These are phyloP conservation scores for Laguncularia racemosa DNA, from an alignment of 345 rosid species.

Conservation along the genomic window DNA sequence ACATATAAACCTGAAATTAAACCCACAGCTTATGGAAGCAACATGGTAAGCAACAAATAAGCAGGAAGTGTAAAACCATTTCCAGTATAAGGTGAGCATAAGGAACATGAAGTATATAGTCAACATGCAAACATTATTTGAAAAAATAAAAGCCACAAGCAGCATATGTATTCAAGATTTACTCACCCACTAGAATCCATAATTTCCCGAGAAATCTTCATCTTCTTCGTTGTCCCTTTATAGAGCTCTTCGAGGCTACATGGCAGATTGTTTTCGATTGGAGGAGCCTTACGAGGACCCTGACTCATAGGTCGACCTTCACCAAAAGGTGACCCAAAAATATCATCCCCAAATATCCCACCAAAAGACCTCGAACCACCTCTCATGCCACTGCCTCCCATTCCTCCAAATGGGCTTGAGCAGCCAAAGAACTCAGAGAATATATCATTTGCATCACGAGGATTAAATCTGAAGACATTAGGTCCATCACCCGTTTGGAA, in stretches of 20 bases:
- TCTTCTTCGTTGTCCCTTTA: constrained; percentile 66
- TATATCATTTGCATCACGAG: constrained; percentile 65
- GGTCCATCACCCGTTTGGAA: constrained; percentile 70
- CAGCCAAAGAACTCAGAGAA: constrained; percentile 67
- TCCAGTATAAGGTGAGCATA: no score
- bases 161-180: not conserved
- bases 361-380: constrained; percentile 36
- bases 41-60: no score
- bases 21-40: no score
- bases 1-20: no score
- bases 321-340: constrained; percentile 38
- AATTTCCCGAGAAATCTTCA: constrained; percentile 82
- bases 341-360: constrained; percentile 59
- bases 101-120: not conserved
- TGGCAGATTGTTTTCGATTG: constrained; percentile 48
- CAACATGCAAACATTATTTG: not conserved
- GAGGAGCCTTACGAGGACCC: constrained; percentile 42
- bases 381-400: constrained; percentile 29
- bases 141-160: not conserved
- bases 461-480: constrained; percentile 50
- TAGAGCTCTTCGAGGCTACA: constrained; percentile 75
- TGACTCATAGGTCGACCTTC: constrained; percentile 40
- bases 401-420: constrained; percentile 48
- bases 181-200: constrained; percentile 64
- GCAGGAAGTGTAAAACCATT: no score